These are phyloP conservation scores for Ophiostoma triangulosporum DNA, from an alignment of 2,329 filamentous ascomycete genomes.

Conservation along the genomic window DNA sequence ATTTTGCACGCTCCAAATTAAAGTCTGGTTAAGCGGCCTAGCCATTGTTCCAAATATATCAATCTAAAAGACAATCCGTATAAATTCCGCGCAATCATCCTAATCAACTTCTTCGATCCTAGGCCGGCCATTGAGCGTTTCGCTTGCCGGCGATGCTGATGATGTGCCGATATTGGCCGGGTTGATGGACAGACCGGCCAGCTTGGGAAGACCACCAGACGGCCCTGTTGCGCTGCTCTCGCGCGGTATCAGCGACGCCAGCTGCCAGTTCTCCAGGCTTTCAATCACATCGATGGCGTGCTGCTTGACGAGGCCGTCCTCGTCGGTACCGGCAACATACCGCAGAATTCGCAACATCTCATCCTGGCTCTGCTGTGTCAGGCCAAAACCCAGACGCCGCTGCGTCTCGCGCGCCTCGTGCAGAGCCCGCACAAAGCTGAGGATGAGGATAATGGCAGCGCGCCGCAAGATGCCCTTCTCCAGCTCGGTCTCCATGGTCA, in stretches of 20 bases:
- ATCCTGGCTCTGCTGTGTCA: conserved; percentile 40
- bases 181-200: conserved; percentile 28
- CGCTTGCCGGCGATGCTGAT: neutral
- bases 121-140: neutral
- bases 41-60: no score
- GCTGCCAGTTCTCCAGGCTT: conserved; percentile 48
- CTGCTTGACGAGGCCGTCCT: conserved; percentile 52
- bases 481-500: conserved; percentile 46
- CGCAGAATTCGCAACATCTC: conserved; percentile 48
- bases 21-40: no score
- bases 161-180: neutral
- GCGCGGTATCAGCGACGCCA: conserved; percentile 21
- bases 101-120: conserved; percentile 15
- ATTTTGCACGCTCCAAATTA: no score
- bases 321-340: conserved; percentile 53
- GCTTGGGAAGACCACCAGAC: conserved; percentile 14
- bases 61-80: neutral
- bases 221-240: neutral
- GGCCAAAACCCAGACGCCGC: conserved; percentile 36
- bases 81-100: neutral
- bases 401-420: conserved; percentile 36
- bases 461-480: conserved; percentile 53
- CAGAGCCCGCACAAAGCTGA: conserved; percentile 47
- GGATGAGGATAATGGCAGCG: conserved; percentile 49
- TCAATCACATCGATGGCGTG: conserved; percentile 56